Percentiles rank a stretch among this genome's conserved stretches.
Evolutionary conservation across 2,329 filamentous ascomycete species (phyloP).

Genomic region (Zymoseptoria tritici): DNA sequence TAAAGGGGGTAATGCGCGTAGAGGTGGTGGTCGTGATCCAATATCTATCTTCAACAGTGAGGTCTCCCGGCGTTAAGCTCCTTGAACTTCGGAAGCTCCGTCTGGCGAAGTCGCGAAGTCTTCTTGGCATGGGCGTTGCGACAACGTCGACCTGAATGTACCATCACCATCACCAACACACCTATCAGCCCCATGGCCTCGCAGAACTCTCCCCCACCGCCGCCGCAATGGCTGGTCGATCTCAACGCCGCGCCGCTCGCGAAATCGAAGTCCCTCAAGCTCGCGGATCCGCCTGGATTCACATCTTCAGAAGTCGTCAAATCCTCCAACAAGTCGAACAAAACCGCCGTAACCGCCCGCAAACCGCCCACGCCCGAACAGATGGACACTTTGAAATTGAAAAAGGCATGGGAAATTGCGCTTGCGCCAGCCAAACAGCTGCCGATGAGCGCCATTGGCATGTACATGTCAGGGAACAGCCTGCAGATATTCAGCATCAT

Average conservation of each 20-base stretch:
- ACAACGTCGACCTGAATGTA: neutral
- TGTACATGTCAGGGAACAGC: constrained; percentile 99
- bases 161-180: neutral
- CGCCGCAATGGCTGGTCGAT: constrained; percentile 76
- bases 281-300: constrained; percentile 84
- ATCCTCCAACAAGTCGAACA: constrained; percentile 12
- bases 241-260: constrained; percentile 62
- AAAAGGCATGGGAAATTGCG: constrained; percentile 97
- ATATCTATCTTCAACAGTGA: neutral
- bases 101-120: neutral
- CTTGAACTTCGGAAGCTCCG: neutral
- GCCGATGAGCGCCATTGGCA: constrained; percentile 98
- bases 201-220: constrained; percentile 34
- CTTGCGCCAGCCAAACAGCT: constrained; percentile 87
- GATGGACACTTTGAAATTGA: constrained; percentile 92
- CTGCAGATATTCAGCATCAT: constrained; percentile 99
- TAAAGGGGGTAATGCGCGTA: neutral
- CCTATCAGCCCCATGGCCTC: neutral
- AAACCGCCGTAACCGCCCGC: constrained; percentile 37
- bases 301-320: constrained; percentile 39
- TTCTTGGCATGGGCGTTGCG: neutral
- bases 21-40: neutral
- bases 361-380: constrained; percentile 69
- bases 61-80: neutral
- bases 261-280: constrained; percentile 58